Percentiles rank a stretch among this genome's conserved stretches.
These are phyloP conservation scores for Microstroma glucosiphilum DNA, from an alignment of 1,284 basidiomycete species.

Conservation along the genomic window DNA sequence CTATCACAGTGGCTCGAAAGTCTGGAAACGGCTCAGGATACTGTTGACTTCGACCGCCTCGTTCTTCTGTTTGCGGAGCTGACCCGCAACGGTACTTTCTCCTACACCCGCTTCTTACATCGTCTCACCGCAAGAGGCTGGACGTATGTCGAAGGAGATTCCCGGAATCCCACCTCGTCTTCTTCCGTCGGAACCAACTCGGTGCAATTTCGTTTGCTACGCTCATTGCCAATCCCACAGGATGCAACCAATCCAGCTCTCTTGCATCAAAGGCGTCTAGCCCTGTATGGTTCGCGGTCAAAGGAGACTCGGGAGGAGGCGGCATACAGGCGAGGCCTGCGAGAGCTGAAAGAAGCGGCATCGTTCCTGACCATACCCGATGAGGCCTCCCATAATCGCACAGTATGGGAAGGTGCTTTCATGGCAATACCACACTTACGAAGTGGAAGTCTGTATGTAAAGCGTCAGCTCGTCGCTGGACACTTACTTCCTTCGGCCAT, in stretches of 20 bases:
- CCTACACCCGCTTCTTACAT: slow-evolving; percentile 76
- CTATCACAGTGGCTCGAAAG: neutral
- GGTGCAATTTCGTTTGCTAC: slow-evolving; percentile 34
- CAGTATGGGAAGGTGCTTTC: no score
- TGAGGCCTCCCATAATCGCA: no score
- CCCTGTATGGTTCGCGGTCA: slow-evolving; percentile 42
- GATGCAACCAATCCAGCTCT: slow-evolving; percentile 23
- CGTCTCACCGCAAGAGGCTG: slow-evolving; percentile 70
- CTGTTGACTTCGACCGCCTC: slow-evolving; percentile 54
- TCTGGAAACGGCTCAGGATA: neutral
- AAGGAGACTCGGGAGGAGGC: slow-evolving; percentile 47
- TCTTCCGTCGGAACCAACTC: slow-evolving; percentile 9
- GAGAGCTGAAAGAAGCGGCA: slow-evolving; percentile 27
- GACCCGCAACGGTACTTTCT: slow-evolving; percentile 68
- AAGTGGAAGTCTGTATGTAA: no score
- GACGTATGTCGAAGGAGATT: slow-evolving; percentile 53
- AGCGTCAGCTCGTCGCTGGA: slow-evolving; percentile 12
- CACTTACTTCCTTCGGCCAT: neutral
- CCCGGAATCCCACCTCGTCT: neutral
- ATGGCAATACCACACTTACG: no score
- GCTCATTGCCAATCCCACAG: slow-evolving; percentile 34
- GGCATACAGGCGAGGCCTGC: slow-evolving; percentile 37
- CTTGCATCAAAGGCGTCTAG: slow-evolving; percentile 31
- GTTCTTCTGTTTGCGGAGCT: slow-evolving; percentile 73
- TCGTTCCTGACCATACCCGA: slow-evolving; percentile 12